phyloP scores from a whole-genome alignment of 176 grass and related monocot species.

The Alloteropsis semialata region DNA sequence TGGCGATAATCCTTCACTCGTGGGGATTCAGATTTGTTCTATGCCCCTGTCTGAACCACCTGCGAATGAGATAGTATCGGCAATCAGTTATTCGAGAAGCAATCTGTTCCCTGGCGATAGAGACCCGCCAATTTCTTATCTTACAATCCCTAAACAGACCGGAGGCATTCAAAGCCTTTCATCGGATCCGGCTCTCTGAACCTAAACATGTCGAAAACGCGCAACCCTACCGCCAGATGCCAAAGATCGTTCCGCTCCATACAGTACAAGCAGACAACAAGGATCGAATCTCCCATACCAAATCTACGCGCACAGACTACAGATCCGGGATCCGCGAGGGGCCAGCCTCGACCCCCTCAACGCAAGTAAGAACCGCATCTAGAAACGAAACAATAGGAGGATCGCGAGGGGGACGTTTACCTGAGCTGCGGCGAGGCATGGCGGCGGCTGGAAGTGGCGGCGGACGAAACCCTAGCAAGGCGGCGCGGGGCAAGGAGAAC shows the following conservation, averaged over 20 bases:
- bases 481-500: not conserved
- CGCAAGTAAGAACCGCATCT: not conserved
- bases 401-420: not conserved
- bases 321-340: slow-evolving; percentile 4
- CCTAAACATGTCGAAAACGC: not conserved
- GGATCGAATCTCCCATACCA: not conserved
- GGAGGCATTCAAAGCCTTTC: no score
- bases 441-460: slow-evolving; percentile 6
- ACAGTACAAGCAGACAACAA: not conserved
- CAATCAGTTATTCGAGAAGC: slow-evolving; percentile 55
- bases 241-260: no score
- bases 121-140: not conserved
- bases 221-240: not conserved
- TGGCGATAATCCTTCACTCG: not conserved
- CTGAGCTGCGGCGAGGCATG: slow-evolving; percentile 82
- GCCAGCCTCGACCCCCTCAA: not conserved
- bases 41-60: slow-evolving; percentile 57
- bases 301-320: not conserved
- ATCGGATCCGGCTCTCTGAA: not conserved
- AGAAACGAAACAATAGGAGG: not conserved
- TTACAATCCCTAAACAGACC: not conserved
- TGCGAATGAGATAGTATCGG: not conserved
- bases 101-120: not conserved
- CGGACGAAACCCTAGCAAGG: slow-evolving; percentile 54
- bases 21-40: slow-evolving; percentile 19